Base-by-base conservation (phyloP, 768 basidiomycete species). In the Boletales sp. region DNA sequence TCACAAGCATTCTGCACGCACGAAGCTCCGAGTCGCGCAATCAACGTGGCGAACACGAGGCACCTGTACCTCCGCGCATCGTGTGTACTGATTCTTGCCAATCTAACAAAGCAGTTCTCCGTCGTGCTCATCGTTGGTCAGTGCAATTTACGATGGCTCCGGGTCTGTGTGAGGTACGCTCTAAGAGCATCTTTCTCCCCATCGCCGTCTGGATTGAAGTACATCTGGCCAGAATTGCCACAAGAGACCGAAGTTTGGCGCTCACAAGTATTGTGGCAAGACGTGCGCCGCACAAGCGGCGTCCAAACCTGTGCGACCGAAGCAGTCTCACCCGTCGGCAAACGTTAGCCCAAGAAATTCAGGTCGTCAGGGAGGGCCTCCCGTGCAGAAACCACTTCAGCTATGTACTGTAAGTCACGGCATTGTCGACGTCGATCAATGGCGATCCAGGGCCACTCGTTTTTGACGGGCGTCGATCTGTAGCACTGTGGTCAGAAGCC, bases 251-350 rank as follows among this genome's bases (percentile, higher is more conserved):
- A 83, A 82, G 61, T 78, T 73, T 45, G 66, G 69, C 43, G 72
- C 73, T 24, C 81, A 82, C 66, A 73, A 71, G 15, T 84, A 74
- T 57, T 84, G 82, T 53, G 70, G 80, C 48, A 82, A 77, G 65
- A 76, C 74, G 10, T 84, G 82, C 54, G 70, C 72, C 9, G 74
- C 79, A 24, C 56, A 78, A 73, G 68, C 66, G 29, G 59, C 55
- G 14, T 40, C 56, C n/a, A 53, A 48, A n/a, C 42, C 55, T 45
- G 43, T 47, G 17, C 41, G 36, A 12, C 14, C 43, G 14, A 63
- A 40, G 34, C 61, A 50, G n/a, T 30, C 57, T 14, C 59, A 59
- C 10, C 21, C 47, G 9, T 48, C 56, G 40, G 40, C 46, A 10
- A 62, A 53, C 43, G 30, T 38, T 24, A 48, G 39, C n/a, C 45